These are phyloP conservation scores for Pythium insidiosum DNA, from an alignment of 352 stramenopile species.

Conservation along the genomic window DNA sequence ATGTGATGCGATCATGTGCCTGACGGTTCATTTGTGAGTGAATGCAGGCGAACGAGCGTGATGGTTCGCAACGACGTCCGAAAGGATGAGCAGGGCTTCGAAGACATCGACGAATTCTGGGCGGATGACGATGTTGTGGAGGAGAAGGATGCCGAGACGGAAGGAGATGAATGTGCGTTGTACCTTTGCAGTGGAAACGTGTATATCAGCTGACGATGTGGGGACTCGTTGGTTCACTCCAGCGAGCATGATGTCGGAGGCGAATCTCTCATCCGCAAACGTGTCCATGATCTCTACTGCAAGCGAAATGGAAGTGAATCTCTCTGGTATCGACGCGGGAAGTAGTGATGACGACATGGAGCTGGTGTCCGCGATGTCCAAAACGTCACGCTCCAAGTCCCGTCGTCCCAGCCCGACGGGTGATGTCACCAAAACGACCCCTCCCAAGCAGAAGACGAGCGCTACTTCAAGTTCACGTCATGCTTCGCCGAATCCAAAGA, in stretches of 20 bases:
- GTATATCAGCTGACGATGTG: too few relatives aligned
- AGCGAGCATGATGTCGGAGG: slow-evolving; percentile 16
- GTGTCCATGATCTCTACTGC: slow-evolving; percentile 12
- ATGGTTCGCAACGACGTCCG: slow-evolving; percentile 58
- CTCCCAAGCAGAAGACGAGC: too few relatives aligned
- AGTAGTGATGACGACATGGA: slow-evolving; percentile 7
- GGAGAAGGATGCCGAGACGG: slow-evolving; percentile 34
- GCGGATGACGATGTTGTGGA: slow-evolving; percentile 38
- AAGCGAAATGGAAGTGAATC: slow-evolving; percentile 10
- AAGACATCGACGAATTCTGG: slow-evolving; percentile 87
- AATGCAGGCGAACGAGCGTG: slow-evolving; percentile 36
- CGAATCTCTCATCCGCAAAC: slow-evolving; percentile 8
- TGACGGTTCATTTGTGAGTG: neutral
- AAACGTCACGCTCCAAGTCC: too few relatives aligned
- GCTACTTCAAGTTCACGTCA: too few relatives aligned
- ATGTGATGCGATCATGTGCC: neutral
- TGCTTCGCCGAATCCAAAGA: too few relatives aligned
- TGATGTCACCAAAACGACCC: too few relatives aligned
- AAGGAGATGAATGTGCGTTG: slow-evolving; percentile 25
- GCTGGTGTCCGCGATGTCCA: neutral
- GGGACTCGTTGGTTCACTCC: neutral
- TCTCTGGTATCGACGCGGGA: slow-evolving; percentile 5
- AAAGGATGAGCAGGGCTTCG: slow-evolving; percentile 72
- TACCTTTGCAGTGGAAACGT: too few relatives aligned
- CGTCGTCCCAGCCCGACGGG: too few relatives aligned